Conservation (phyloP, 257 asterid species). For the Handroanthus guayacan region DNA sequence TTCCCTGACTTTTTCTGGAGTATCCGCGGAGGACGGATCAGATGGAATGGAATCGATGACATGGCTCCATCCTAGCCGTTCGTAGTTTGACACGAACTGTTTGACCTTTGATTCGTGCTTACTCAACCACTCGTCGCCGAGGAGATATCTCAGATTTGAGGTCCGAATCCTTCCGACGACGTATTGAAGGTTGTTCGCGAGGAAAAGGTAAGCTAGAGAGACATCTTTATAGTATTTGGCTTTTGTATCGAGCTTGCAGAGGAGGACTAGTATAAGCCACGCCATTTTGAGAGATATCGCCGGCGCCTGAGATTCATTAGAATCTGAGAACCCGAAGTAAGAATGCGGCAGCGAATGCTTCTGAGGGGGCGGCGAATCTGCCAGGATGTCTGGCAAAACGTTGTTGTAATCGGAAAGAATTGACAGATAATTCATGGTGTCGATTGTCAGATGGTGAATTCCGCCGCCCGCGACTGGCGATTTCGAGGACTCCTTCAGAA, state of each 20-base stretch:
- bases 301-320: constrained; percentile 46
- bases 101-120: constrained; percentile 55
- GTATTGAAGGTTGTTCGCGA: constrained; percentile 69
- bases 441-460: constrained; percentile 52
- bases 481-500: constrained; percentile 53
- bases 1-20: constrained; percentile 46
- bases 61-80: constrained; percentile 64
- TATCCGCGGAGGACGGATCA: constrained; percentile 43
- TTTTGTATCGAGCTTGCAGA: constrained; percentile 61
- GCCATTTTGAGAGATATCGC: constrained; percentile 47
- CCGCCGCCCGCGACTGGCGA: constrained; percentile 56
- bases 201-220: constrained; percentile 59
- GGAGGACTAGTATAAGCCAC: constrained; percentile 52
- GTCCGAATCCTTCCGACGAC: constrained; percentile 51
- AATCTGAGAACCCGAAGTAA: constrained; percentile 43
- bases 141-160: constrained; percentile 56
- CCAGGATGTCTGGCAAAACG: constrained; percentile 47
- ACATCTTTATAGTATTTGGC: constrained; percentile 60
- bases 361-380: constrained; percentile 41
- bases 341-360: constrained; percentile 43
- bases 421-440: constrained; percentile 51
- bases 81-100: constrained; percentile 50
- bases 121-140: constrained; percentile 67
- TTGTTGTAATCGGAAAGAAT: constrained; percentile 63
- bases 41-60: constrained; percentile 50